Base-by-base conservation (phyloP, 306 rosid genomes). In the Lupinus albus region DNA sequence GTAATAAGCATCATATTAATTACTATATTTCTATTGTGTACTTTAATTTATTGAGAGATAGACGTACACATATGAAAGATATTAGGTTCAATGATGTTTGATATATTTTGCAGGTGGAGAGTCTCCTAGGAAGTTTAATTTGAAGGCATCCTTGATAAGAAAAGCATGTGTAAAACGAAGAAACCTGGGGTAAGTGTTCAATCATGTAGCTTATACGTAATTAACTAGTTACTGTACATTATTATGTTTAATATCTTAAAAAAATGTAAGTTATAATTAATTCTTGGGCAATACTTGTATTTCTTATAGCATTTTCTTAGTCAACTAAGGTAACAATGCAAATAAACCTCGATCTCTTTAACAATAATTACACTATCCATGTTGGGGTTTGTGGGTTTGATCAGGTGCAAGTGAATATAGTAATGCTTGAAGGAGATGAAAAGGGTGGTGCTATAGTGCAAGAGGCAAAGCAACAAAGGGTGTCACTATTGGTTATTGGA, bases 391-490 rank as follows among this genome's bases (percentile, higher is more conserved):
- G n/a, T n/a, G n/a, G n/a, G 11, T 65, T 39, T 9, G 45, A 10
- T 39, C 57, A 89, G 98, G 95, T 87, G 71, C 36, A 61, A 60
- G 98, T 92, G 69, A 84, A 84, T 66, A 71, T 86, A 13, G 84
- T 85, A 20, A 62, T 83, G 80, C 35, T 80, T 5, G 88, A 85
- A 78, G 90, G 87, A 30, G 87, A 86, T 58, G 96, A 88, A 55
- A 80, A 75, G 70, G 97, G 96, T 33, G 64, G 42, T 41, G 73
- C 76, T 1, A 84, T 86, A 77, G 97, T 90, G 78, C 68, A 86
- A 68, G 97, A 87, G 65, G 95, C 99, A 74, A 86, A 86, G 86
- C 70, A 71, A 64, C 86, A 82, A 15, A 82, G 59, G 28, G 89
- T 70, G 69, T 82, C 97, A 1, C 75, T 93, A 6, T 62, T 93